Evolutionary conservation across 1,284 basidiomycete species (phyloP).

Genomic region (Heterobasidion occidentale): DNA sequence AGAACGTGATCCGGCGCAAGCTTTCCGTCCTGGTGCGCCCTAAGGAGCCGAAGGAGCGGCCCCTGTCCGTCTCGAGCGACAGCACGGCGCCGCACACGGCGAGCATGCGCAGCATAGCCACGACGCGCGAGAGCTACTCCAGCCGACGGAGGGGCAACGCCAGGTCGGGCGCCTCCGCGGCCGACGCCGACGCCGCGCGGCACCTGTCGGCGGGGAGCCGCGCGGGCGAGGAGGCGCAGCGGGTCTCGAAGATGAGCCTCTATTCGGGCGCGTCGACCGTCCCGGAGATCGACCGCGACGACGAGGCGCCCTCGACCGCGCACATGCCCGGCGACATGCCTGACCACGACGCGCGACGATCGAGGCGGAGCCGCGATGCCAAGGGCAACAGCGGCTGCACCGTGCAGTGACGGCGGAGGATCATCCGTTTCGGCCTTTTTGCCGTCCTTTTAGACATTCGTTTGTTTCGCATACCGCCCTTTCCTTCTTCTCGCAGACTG

Average conservation of each 20-base stretch:
- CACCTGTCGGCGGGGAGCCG: neutral
- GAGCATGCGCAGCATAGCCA: conserved; percentile 29
- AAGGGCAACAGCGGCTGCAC: conserved; percentile 5
- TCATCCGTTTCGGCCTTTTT: neutral
- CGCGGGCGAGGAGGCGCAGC: neutral
- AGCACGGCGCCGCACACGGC: conserved; percentile 21
- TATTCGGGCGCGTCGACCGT: conserved; percentile 7
- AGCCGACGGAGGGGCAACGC: conserved; percentile 8
- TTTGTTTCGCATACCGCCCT: no score
- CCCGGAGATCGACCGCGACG: neutral
- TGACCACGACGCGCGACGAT: conserved; percentile 1
- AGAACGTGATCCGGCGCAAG: conserved; percentile 18
- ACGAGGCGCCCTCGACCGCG: neutral
- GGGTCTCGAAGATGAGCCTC: conserved; percentile 1
- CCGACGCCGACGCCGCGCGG: neutral
- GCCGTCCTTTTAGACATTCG: no score
- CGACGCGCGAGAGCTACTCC: conserved; percentile 22
- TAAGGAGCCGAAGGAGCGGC: conserved; percentile 16
- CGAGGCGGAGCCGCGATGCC: conserved; percentile 5
- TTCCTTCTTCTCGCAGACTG: no score
- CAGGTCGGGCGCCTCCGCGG: neutral
- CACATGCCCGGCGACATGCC: neutral
- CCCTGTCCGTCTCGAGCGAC: conserved; percentile 25
- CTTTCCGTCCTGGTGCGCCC: conserved; percentile 22
- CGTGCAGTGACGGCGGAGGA: conserved; percentile 7